A percentile compares a stretch with the other conserved stretches of the same genome.
phyloP scores from a whole-genome alignment of 345 rosid genomes.

The Eucalyptus leucophloia region DNA sequence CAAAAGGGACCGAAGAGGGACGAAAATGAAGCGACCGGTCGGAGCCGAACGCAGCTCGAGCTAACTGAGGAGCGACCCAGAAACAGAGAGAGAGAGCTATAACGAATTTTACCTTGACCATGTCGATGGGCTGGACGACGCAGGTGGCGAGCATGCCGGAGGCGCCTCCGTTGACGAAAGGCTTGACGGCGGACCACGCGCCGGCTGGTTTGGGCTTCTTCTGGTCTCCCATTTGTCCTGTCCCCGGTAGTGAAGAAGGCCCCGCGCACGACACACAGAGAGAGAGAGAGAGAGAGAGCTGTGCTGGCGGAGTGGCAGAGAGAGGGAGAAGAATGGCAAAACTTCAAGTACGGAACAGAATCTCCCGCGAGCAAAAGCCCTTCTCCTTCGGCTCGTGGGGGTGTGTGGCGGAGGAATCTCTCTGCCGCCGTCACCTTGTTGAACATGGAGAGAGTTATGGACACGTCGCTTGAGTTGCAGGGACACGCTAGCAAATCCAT shows the following conservation, averaged over 20 bases:
- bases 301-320: background rate
- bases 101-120: constrained; percentile 62
- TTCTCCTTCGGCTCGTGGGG: background rate
- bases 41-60: background rate
- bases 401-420: background rate
- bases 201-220: constrained; percentile 47
- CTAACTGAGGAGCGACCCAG: background rate
- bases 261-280: background rate
- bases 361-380: background rate
- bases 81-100: background rate
- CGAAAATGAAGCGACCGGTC: background rate
- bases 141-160: constrained; percentile 99
- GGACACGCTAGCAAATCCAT: background rate
- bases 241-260: background rate
- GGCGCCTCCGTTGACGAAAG: constrained; percentile 90
- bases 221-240: background rate
- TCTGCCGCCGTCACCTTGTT: background rate
- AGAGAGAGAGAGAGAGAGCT: background rate
- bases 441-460: background rate
- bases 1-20: background rate
- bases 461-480: background rate
- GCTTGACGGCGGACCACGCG: constrained; percentile 78
- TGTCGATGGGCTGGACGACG: constrained; percentile 94
- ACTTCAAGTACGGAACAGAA: background rate
- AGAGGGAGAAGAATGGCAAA: background rate